Evolutionary conservation across 371 early-diverging fungal genomes (phyloP).

Genomic region (Actinomortierella wolfii): DNA sequence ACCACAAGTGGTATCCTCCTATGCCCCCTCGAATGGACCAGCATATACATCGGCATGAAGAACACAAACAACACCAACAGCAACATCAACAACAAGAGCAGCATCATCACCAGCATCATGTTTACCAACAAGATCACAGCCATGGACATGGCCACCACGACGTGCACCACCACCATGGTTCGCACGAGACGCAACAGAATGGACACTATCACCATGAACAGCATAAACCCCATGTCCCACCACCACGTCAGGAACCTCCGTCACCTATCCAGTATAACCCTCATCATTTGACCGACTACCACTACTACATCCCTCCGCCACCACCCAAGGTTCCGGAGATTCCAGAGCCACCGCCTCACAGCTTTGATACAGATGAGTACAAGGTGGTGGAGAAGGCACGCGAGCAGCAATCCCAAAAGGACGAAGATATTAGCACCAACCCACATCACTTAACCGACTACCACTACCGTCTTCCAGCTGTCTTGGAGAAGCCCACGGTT

Average conservation of each 20-base stretch:
- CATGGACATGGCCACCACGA: background rate
- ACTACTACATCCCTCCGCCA: slow-evolving; percentile 31
- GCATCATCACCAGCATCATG: slow-evolving; percentile 4
- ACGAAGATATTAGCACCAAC: slow-evolving; percentile 13
- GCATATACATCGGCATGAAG: slow-evolving; percentile 7
- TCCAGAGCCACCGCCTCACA: slow-evolving; percentile 22
- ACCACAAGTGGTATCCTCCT: slow-evolving; percentile 3
- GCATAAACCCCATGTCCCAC: slow-evolving; percentile 12
- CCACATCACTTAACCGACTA: slow-evolving; percentile 45
- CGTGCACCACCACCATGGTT: background rate
- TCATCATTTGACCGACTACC: slow-evolving; percentile 45
- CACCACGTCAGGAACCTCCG: slow-evolving; percentile 8
- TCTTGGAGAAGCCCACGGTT: slow-evolving; percentile 11
- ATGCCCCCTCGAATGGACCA: background rate
- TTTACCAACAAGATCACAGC: no score
- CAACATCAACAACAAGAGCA: slow-evolving; percentile 4
- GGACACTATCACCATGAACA: slow-evolving; percentile 14
- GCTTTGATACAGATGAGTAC: slow-evolving; percentile 6
- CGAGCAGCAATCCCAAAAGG: slow-evolving; percentile 27
- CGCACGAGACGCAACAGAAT: slow-evolving; percentile 5
- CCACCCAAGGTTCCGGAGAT: slow-evolving; percentile 28
- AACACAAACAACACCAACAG: slow-evolving; percentile 1
- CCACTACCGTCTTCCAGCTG: slow-evolving; percentile 30
- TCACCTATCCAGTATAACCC: slow-evolving; percentile 13
- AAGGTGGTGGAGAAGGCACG: background rate